Base-by-base conservation (phyloP, 2,329 filamentous ascomycete genomes). In the Dichotomopilus funicola region DNA sequence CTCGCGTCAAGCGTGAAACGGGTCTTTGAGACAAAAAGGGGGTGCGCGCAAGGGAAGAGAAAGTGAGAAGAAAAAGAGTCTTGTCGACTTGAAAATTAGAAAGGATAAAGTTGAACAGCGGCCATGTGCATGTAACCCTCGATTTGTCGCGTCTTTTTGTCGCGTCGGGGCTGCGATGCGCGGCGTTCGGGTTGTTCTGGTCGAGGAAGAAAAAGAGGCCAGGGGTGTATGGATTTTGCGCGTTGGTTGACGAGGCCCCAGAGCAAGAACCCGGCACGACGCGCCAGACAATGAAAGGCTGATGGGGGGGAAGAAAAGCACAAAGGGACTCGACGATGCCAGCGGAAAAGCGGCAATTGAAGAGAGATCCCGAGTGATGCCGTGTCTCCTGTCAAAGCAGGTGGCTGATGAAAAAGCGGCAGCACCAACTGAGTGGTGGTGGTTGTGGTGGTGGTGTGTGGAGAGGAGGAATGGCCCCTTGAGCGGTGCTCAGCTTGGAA, bases 351-450 rank as follows among this genome's bases (percentile, higher is more conserved):
- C 38, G 51, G 54, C 56, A 62, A 61, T 59, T 49, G 36, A 51
- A 35, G 51, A 27, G 36, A 43, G 49, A 44, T 42, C 35, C 37
- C 48, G 51, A 49, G 3, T 37, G 46, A 54, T 56, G 53, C 53
- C 54, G 61, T 54, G 49, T 41, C 40, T 59, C 58, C 59, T 59
- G 54, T 61, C 50, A 50, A 56, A 49, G 55, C 56, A 58, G 58
- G 58, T 37, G 59, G 53, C 57, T 51, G 63, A 61, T 63, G 61
- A 47, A 59, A 49, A 51, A 54, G 19, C 54, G 56, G 52, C 47
- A 40, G 59, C 59, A 58, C 59, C 49, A 48, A 49, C 37, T 51
- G 55, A 52, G 50, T 53, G 51, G 47, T 53, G 54, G 36, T 38
- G 49, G 51, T 60, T 61, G 52, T 58, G 61, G 38, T 49, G 45